Evolutionary conservation across 2,329 filamentous ascomycete genomes (phyloP).

Genomic region (Fusarium sarcochroum): DNA sequence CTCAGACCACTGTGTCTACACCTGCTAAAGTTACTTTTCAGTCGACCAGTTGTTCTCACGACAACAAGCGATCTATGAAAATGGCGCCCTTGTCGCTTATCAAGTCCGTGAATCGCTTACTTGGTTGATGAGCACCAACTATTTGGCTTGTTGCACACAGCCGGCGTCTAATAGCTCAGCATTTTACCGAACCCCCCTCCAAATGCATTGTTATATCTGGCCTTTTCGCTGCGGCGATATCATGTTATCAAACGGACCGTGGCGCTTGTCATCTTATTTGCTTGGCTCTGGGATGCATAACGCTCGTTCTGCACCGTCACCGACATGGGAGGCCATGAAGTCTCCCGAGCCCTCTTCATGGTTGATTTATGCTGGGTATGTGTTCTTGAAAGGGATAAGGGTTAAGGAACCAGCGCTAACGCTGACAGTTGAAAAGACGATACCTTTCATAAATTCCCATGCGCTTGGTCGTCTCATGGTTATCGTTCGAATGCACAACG

Average conservation of each 20-base stretch:
- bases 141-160: not conserved
- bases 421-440: not conserved
- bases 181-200: not conserved
- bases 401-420: not conserved
- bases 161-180: not conserved
- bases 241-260: not conserved
- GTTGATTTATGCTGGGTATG: slow-evolving; percentile 21
- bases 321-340: slow-evolving; percentile 11
- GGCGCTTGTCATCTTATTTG: slow-evolving; percentile 27
- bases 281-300: slow-evolving; percentile 21
- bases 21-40: not conserved
- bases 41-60: not conserved
- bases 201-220: slow-evolving; percentile 1
- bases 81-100: not conserved
- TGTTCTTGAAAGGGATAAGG: not conserved
- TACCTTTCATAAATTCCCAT: not conserved
- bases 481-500: not conserved
- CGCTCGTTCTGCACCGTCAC: slow-evolving; percentile 22
- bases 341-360: not conserved
- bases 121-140: no score
- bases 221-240: not conserved
- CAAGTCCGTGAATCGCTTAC: not conserved
- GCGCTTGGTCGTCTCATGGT: slow-evolving; percentile 1
- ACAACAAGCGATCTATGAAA: not conserved
- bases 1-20: not conserved